Evolutionary conservation across 768 basidiomycete species (phyloP), one percentile per base, ranked within the genome.

Genomic region (Cytidiella melzeri): DNA sequence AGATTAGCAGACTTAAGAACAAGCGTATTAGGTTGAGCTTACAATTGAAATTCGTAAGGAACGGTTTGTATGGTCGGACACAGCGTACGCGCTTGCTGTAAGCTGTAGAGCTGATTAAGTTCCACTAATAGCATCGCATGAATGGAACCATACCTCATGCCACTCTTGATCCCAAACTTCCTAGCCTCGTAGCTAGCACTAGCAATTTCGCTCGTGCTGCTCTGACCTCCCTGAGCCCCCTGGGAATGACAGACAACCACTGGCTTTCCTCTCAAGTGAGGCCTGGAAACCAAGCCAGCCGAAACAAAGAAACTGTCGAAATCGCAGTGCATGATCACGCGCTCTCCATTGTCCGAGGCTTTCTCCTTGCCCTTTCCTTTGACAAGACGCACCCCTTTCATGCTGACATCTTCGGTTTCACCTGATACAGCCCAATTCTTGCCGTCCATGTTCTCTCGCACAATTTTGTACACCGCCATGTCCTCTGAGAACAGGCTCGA

Each of bases 221-320:
- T 77, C 20, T 65, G 68, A 5, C 86, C 86, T 3, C 84, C 88
- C 55, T 83, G 82, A 2, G 63, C 68, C 0, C 84, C 84, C 59
- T 92, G 90, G 6, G 93, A 92, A 67, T 99, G 96, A 60, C 96
- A 99, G 0, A 99, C 96, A 0, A 95, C 93, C 7, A 87, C 83
- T 0, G 96, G 91, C 62, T 87, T 91, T 1, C 93, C 92, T 46
- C 79, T 80, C 40, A 96, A 67, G 51, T 95, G 78, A 0, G 92
- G 90, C 1, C 92, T 73, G 50, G 74, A 80, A 2, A 89, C 73
- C 44, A 94, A 67, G 0, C 92, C 91, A n/a, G 85, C 95, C 1
- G 89, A 84, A 10, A 97, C 94, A 61, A 99, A 99, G 73, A 97
- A 98, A 55, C 85, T 92, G 60, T 99, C 96, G 55, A 98, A 97